phyloP scores from a whole-genome alignment of 1,139 yeast genomes.

The Yamadazyma diddensiae region DNA sequence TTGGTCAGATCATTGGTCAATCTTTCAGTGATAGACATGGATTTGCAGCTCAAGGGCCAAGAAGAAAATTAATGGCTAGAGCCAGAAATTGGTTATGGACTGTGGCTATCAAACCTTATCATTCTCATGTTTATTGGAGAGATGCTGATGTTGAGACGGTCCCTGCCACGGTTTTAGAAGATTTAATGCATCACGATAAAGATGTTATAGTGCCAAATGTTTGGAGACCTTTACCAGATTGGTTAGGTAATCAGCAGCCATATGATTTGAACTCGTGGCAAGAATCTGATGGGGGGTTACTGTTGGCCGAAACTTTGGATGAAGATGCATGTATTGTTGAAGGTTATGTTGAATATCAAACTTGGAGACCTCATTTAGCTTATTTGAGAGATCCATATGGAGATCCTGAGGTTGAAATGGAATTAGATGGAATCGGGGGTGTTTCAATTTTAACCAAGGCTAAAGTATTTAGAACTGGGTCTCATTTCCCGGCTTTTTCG shows the following conservation, averaged over 20 bases:
- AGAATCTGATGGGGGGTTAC: constrained; percentile 79
- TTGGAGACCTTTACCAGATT: constrained; percentile 89
- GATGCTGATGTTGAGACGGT: constrained; percentile 55
- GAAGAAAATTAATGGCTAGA: constrained; percentile 52
- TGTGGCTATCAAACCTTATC: constrained; percentile 51
- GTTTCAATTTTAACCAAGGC: constrained; percentile 83
- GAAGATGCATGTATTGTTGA: constrained; percentile 91
- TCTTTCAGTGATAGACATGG: constrained; percentile 53
- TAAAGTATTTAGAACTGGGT: constrained; percentile 72
- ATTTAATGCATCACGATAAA: constrained; percentile 52
- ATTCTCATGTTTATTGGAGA: constrained; percentile 54
- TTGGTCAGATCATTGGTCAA: constrained; percentile 52
- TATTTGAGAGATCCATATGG: constrained; percentile 84
- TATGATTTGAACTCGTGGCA: constrained; percentile 91
- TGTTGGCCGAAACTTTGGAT: constrained; percentile 69
- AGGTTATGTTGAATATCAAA: constrained; percentile 88
- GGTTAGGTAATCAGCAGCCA: constrained; percentile 88
- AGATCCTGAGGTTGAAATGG: constrained; percentile 83
- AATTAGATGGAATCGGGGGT: constrained; percentile 88
- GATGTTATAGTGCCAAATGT: constrained; percentile 75
- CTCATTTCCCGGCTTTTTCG: constrained; percentile 88
- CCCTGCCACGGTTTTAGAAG: constrained; percentile 50
- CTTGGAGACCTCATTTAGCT: constrained; percentile 91
- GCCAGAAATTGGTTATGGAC: constrained; percentile 56
- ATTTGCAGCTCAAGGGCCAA: constrained; percentile 53